Base-by-base conservation (phyloP, 345 rosid species). In the Syzygium oleosum region DNA sequence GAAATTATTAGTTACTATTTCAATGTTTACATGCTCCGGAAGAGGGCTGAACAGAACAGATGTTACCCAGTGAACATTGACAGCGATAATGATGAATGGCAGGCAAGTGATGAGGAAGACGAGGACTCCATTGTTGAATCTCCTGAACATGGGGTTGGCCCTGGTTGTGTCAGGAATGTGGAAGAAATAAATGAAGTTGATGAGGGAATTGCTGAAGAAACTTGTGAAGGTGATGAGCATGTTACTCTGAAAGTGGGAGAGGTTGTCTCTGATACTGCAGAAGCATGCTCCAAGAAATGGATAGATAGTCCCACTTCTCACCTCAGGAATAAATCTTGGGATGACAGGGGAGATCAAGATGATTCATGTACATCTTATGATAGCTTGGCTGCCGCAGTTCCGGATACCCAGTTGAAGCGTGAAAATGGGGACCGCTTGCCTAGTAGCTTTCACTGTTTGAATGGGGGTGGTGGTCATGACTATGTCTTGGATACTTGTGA, bases 71-170 rank as follows among this genome's bases (percentile, higher is more conserved):
- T 88, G 88, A 92, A 93, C 86, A 87, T 92, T 38, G 99, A 96
- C 87, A 96, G 99, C 51, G 99, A 96, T 91, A 95, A 96, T 85
- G 98, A 96, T 85, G 97, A 95, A 87, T 95, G 97, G 96, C 96
- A 92, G 85, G 91, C 65, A 86, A 93, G 65, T 86, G 91, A 87
- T 79, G 92, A 92, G 55, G 95, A 92, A 52, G 93, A 90, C 49
- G 94, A 93, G 43, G 95, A 93, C 86, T 92, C 96, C 83, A 95
- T 89, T n/a, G 86, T 92, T 5, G 94, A 93, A 89, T 95, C 93
- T 87, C 90, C 90, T 85, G 59, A 87, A 84, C 89, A 86, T 86
- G 91, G 87, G 86, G 86, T 52, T 88, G 90, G 90, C 63, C 84
- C 52, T 55, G 87, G 87, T n/a, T 78, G 85, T 25, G 87, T 84